A percentile compares a stretch with the other conserved stretches of the same genome.
Conservation (phyloP, 768 basidiomycete genomes). For the Kwoniella bestiolae region DNA sequence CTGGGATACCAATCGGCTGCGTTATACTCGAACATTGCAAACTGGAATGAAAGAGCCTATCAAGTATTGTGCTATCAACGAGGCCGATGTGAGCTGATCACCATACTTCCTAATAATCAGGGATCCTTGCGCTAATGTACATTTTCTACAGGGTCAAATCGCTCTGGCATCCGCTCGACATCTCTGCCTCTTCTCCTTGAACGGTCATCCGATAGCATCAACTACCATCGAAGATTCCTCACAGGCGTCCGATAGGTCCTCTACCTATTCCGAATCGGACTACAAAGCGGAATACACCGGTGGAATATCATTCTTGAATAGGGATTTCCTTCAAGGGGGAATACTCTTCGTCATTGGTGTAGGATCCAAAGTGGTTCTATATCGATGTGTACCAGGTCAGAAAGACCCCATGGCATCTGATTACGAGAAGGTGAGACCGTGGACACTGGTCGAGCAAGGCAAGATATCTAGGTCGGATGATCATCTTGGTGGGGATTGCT, state of each 20-base stretch:
- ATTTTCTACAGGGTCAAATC: constrained; percentile 71
- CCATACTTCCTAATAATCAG: neutral
- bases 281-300: constrained; percentile 62
- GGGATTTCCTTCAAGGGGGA: constrained; percentile 78
- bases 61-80: constrained; percentile 75
- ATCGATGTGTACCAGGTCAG: constrained; percentile 79
- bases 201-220: constrained; percentile 74
- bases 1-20: constrained; percentile 86
- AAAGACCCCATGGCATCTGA: constrained; percentile 64
- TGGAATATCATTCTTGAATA: constrained; percentile 81
- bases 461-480: constrained; percentile 62
- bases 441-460: constrained; percentile 69
- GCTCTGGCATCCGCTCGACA: constrained; percentile 76
- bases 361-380: constrained; percentile 75
- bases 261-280: constrained; percentile 63
- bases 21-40: constrained; percentile 71
- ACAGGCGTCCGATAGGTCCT: constrained; percentile 19
- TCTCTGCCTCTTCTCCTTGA: constrained; percentile 82
- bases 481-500: constrained; percentile 65
- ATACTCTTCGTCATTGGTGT: constrained; percentile 79
- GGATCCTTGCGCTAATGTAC: neutral
- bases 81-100: constrained; percentile 71
- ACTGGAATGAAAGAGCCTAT: constrained; percentile 73
- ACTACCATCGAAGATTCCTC: constrained; percentile 31
- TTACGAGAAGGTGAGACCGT: constrained; percentile 65